A percentile compares a stretch with the other conserved stretches of the same genome.
phyloP scores from a whole-genome alignment of 2,329 filamentous ascomycete genomes.

The Myrmaecium sp. region DNA sequence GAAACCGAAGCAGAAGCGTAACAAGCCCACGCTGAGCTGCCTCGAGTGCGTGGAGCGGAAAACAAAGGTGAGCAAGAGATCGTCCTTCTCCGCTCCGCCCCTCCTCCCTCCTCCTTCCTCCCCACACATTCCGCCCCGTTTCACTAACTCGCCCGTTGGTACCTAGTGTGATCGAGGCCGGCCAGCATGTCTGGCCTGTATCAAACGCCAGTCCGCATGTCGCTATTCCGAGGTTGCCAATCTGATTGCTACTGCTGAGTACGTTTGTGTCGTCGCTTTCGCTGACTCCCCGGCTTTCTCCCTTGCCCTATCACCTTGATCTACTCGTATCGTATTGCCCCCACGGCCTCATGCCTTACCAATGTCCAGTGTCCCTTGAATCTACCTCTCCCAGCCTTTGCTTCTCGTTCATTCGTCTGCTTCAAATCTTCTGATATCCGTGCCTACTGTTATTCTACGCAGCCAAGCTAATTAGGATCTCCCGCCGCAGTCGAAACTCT shows the following conservation, averaged over 20 bases:
- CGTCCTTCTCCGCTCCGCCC: background rate
- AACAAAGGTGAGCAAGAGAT: conserved; percentile 44
- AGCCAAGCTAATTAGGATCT: too few species aligned
- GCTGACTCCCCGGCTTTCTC: conserved; percentile 6
- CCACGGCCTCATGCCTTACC: too few species aligned
- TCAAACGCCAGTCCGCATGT: conserved; percentile 62
- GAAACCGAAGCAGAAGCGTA: conserved; percentile 71
- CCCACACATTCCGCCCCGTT: background rate
- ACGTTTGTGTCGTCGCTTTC: conserved; percentile 17
- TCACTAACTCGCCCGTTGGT: conserved; percentile 2
- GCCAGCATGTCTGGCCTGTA: conserved; percentile 39
- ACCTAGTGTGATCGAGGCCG: conserved; percentile 55
- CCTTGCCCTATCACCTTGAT: too few species aligned
- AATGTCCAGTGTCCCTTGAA: too few species aligned
- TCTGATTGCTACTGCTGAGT: conserved; percentile 45
- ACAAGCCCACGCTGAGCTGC: conserved; percentile 68
- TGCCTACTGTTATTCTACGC: too few species aligned
- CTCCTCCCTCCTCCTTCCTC: background rate
- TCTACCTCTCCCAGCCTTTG: too few species aligned
- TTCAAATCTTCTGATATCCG: too few species aligned
- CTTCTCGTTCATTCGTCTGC: too few species aligned
- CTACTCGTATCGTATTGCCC: too few species aligned
- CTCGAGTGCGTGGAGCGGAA: conserved; percentile 68
- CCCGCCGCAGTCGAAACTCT: too few species aligned
- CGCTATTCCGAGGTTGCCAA: conserved; percentile 63